A percentile compares a stretch with the other conserved stretches of the same genome.
Conservation (phyloP, 2,329 filamentous ascomycete species). For the Neofusicoccum laricinum region DNA sequence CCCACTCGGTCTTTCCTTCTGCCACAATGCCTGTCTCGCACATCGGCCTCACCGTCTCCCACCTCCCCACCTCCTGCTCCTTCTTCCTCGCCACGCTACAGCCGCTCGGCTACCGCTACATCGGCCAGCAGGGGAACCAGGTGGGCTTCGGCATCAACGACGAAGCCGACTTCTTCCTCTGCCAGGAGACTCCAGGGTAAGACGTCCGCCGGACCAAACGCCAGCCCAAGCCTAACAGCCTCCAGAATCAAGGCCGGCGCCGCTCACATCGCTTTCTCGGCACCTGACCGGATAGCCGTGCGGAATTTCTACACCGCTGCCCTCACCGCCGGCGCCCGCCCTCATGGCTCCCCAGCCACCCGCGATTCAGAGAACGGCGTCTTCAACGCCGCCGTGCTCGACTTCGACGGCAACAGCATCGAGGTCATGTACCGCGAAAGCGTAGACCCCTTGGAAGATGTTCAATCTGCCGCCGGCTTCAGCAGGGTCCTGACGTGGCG, state of each 20-base stretch:
- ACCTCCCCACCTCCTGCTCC: conserved; percentile 74
- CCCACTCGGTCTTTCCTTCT: not conserved
- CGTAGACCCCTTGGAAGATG: conserved; percentile 35
- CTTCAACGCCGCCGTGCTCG: conserved; percentile 64
- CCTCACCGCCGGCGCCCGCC: conserved; percentile 61
- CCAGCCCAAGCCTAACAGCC: not conserved
- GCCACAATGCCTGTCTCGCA: conserved; percentile 59
- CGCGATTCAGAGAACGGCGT: conserved; percentile 54
- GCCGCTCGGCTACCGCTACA: conserved; percentile 72
- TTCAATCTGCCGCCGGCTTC: conserved; percentile 33
- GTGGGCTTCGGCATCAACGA: conserved; percentile 60
- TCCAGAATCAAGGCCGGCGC: conserved; percentile 49
- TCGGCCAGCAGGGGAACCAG: conserved; percentile 60
- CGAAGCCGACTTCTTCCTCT: conserved; percentile 63
- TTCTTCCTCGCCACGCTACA: conserved; percentile 80
- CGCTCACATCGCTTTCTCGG: conserved; percentile 66
- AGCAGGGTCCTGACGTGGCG: conserved; percentile 44
- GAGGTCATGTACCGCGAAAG: conserved; percentile 66
- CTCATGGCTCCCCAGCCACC: conserved; percentile 55
- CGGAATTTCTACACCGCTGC: conserved; percentile 69
- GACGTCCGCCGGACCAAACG: conserved; percentile 20
- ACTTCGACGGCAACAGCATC: conserved; percentile 81
- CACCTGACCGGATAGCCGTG: conserved; percentile 63
- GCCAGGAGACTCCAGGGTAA: conserved; percentile 59
- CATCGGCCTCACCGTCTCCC: conserved; percentile 66